Percentiles rank a stretch among this genome's conserved stretches.
Evolutionary conservation across 441 rosid genomes (phyloP).

Genomic region (Croton setiger): DNA sequence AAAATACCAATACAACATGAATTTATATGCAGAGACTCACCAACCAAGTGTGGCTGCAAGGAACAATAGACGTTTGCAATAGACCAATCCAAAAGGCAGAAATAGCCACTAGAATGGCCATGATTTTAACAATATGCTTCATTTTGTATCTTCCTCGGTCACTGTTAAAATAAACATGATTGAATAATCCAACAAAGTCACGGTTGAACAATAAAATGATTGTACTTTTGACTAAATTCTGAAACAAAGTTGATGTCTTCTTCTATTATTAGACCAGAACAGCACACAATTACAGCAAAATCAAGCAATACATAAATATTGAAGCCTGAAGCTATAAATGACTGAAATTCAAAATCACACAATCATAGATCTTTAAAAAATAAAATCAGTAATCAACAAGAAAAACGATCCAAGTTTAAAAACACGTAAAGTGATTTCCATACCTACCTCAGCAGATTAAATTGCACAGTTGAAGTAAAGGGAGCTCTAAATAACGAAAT

Average conservation of each 20-base stretch:
- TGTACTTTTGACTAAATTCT: background rate
- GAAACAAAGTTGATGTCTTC: background rate
- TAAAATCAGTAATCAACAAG: too few species aligned
- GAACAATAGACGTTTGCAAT: slow-evolving; percentile 65
- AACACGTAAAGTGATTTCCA: background rate
- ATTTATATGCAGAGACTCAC: slow-evolving; percentile 38
- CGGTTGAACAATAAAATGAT: background rate
- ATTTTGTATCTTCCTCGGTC: slow-evolving; percentile 25
- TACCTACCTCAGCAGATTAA: background rate
- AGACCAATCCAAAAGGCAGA: slow-evolving; percentile 77
- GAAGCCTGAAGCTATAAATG: too few species aligned
- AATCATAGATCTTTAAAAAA: too few species aligned
- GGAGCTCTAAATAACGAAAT: too few species aligned
- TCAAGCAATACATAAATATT: background rate
- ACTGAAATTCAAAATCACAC: too few species aligned
- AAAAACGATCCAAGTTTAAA: too few species aligned
- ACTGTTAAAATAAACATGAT: background rate
- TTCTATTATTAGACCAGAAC: background rate
- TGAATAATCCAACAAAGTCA: background rate
- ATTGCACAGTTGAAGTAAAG: too few species aligned
- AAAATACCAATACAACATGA: background rate
- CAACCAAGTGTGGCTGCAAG: slow-evolving; percentile 65
- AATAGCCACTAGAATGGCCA: slow-evolving; percentile 52
- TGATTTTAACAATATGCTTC: slow-evolving; percentile 85
- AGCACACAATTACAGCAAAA: background rate